These are phyloP conservation scores for Kickxella alabastrina DNA, from an alignment of 192 early-diverging fungal genomes.

Conservation along the genomic window DNA sequence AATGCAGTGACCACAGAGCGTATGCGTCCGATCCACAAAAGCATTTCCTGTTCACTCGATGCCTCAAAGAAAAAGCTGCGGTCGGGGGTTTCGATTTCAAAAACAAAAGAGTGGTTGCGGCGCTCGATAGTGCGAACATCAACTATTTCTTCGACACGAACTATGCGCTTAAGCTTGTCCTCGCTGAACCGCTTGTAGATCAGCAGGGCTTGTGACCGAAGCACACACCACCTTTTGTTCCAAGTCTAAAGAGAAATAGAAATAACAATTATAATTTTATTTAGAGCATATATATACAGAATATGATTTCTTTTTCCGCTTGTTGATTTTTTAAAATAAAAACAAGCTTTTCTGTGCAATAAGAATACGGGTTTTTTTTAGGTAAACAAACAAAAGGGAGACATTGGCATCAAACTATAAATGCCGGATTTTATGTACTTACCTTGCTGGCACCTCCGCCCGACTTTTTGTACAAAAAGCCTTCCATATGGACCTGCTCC, in stretches of 20 bases:
- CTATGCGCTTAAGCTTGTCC: conserved; percentile 44
- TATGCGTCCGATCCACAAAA: conserved; percentile 26
- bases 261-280: no score
- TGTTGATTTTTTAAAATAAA: background rate
- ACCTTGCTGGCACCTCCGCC: conserved; percentile 46
- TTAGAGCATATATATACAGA: no score
- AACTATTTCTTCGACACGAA: conserved; percentile 46
- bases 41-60: conserved; percentile 45
- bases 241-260: no score
- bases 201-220: conserved; percentile 42
- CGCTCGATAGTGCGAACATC: conserved; percentile 21
- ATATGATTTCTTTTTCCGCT: no score
- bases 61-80: conserved; percentile 48
- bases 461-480: conserved; percentile 43
- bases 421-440: no score
- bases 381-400: background rate
- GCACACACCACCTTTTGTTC: conserved; percentile 52
- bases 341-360: background rate
- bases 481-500: conserved; percentile 48
- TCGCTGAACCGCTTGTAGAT: conserved; percentile 45
- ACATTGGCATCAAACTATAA: background rate
- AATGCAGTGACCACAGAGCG: conserved; percentile 18
- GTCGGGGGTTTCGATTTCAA: conserved; percentile 34
- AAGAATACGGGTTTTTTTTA: background rate
- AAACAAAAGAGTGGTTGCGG: conserved; percentile 45